phyloP scores from a whole-genome alignment of 768 basidiomycete species.

The Pleurotus djamor region DNA sequence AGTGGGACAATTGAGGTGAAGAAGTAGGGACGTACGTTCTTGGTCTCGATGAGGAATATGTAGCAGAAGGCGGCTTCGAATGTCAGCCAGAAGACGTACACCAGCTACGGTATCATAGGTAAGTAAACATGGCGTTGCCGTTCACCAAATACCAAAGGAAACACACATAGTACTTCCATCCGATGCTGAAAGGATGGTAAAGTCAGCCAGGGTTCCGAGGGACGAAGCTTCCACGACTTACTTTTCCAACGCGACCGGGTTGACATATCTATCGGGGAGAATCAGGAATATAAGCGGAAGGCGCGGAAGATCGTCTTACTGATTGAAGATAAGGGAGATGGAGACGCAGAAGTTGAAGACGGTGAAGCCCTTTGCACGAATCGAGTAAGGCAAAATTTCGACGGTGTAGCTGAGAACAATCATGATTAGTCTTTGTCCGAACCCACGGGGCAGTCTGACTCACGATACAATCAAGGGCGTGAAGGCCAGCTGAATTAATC shows the following conservation, averaged over 20 bases:
- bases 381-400: constrained; percentile 61
- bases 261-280: constrained; percentile 36
- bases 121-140: not conserved
- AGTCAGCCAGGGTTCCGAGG: not conserved
- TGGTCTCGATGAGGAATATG: constrained; percentile 46
- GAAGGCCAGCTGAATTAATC: constrained; percentile 50
- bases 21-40: constrained; percentile 18
- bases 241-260: constrained; percentile 51
- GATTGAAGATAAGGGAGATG: constrained; percentile 61
- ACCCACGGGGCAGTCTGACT: constrained; percentile 17
- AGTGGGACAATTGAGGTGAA: not conserved
- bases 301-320: constrained; percentile 57
- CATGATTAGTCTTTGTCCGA: not conserved
- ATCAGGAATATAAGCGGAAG: constrained; percentile 20
- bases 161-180: constrained; percentile 7
- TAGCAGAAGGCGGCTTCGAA: constrained; percentile 46
- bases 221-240: constrained; percentile 3
- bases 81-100: constrained; percentile 49
- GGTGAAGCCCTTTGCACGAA: constrained; percentile 66
- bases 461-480: constrained; percentile 60
- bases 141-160: not conserved
- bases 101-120: constrained; percentile 26
- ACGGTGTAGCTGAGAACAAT: constrained; percentile 43
- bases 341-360: constrained; percentile 59
- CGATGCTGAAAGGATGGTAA: no score